Evolutionary conservation across 2,329 filamentous ascomycete species (phyloP).

Genomic region (Lachnellula suecica): DNA sequence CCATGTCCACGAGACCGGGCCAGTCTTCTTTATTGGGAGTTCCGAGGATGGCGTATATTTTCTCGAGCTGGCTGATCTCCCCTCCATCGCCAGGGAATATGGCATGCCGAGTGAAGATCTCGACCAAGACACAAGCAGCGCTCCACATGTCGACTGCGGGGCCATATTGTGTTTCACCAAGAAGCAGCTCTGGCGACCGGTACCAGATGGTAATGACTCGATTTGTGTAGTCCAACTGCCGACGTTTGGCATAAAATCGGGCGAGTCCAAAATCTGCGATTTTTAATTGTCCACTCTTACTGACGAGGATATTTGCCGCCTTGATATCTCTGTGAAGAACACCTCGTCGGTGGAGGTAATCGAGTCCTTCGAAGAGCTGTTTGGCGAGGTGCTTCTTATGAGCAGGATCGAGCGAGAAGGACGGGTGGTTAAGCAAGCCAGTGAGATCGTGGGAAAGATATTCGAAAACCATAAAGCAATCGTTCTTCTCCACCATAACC

Average conservation of each 20-base stretch:
- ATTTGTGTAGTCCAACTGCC: constrained; percentile 94
- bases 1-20: constrained; percentile 89
- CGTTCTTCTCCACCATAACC: constrained; percentile 97
- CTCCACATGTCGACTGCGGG: constrained; percentile 95
- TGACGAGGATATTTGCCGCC: constrained; percentile 94
- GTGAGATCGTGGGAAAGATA: constrained; percentile 96
- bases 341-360: constrained; percentile 90
- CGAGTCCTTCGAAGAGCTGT: constrained; percentile 90
- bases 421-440: constrained; percentile 90
- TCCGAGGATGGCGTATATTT: constrained; percentile 90
- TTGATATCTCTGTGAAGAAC: constrained; percentile 98
- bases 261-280: constrained; percentile 95
- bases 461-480: constrained; percentile 99
- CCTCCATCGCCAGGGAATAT: constrained; percentile 95
- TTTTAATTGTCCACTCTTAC: constrained; percentile 84
- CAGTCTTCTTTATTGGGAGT: constrained; percentile 83
- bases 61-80: constrained; percentile 94
- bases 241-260: constrained; percentile 91
- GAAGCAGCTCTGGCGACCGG: constrained; percentile 81
- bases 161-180: constrained; percentile 88
- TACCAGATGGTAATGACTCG: constrained; percentile 99
- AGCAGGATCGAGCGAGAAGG: constrained; percentile 77
- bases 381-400: constrained; percentile 93
- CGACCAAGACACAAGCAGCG: constrained; percentile 92
- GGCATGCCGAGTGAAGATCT: constrained; percentile 91